Percentiles rank a stretch among this genome's conserved stretches.
These are phyloP conservation scores for Penicillium samsonianum DNA, from an alignment of 495 filamentous ascomycete species.

Conservation along the genomic window DNA sequence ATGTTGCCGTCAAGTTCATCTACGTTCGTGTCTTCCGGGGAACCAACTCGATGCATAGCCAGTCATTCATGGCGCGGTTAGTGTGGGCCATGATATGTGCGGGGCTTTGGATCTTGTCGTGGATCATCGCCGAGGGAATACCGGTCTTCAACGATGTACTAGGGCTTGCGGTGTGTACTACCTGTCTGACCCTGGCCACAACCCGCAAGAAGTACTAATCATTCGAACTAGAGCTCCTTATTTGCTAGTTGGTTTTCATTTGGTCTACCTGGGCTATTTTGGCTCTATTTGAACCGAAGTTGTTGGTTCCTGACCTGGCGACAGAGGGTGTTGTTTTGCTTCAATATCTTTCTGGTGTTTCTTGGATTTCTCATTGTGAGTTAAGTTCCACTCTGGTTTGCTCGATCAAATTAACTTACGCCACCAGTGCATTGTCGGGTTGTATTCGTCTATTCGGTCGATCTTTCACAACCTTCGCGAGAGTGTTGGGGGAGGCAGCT, in stretches of 20 bases:
- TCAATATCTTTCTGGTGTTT: conserved; percentile 27
- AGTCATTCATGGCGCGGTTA: conserved; percentile 38
- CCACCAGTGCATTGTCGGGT: conserved; percentile 27
- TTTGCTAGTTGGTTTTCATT: conserved; percentile 35
- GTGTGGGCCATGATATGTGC: conserved; percentile 56
- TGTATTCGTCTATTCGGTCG: conserved; percentile 37
- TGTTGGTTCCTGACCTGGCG: conserved; percentile 21
- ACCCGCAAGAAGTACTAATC: neutral
- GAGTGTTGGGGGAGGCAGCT: conserved; percentile 24
- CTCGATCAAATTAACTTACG: neutral
- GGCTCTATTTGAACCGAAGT: conserved; percentile 36
- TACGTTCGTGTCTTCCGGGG: conserved; percentile 56
- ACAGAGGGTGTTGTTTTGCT: conserved; percentile 26
- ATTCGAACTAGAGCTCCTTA: conserved; percentile 22
- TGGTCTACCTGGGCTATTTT: conserved; percentile 34
- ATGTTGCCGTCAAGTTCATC: conserved; percentile 57
- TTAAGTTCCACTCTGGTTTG: neutral
- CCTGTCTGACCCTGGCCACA: neutral
- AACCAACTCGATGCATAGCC: conserved; percentile 49
- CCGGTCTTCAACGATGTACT: conserved; percentile 66
- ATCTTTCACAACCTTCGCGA: conserved; percentile 25
- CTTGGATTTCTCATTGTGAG: conserved; percentile 36
- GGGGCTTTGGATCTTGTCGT: conserved; percentile 58
- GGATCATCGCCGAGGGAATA: conserved; percentile 64
- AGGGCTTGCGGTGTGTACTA: conserved; percentile 34